Evolutionary conservation across 352 stramenopile species (phyloP), one percentile per base, ranked within the genome.

Genomic region (Thalassiosira pacifica): DNA sequence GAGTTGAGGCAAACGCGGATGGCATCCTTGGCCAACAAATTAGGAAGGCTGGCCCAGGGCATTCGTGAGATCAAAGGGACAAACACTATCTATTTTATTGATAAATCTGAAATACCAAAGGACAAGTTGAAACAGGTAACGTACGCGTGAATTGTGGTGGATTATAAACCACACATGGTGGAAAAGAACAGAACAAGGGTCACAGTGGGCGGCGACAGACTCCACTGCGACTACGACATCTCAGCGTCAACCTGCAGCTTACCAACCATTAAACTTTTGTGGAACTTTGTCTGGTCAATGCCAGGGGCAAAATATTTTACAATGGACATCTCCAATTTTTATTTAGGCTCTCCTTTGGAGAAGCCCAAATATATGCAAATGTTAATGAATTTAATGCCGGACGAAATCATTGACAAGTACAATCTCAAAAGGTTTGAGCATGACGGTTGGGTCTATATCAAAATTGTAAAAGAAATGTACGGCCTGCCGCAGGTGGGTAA

Each of bases 261-360:
- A 0, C 13, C 31, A 8, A 69, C 63, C 1, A 19, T 76, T 5
- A 88, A 88, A 82, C 18, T 77, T 1, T 59, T 73, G 0, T 19
- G 78, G 37, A 88, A 85, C 42, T 75, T 24, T 40, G 57, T 82
- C 19, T 13, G 85, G 2, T 76, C 37, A 4, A 88, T 67, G 0
- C 5, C 18, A 32, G 34, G 32, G 10, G 73, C 81, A 37, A 63
- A 75, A 55, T 84, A 68, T 32, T 65, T 88, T 32, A 77, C 34
- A 2, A 29, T 83, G 0, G 42, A 87, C 37, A 32, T 87, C 2
- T 81, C 79, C 26, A 37, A 88, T 53, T 88, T 85, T 57, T 88
- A 88, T 48, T 63, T 87, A 4, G 60, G 55, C 1, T 84, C 83
- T 9, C 66, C 65, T 57, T 60, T 87, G 64, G 37, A 48, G 29